phyloP scores from a whole-genome alignment of 164 flowering plant species.

The Malania oleifera region DNA sequence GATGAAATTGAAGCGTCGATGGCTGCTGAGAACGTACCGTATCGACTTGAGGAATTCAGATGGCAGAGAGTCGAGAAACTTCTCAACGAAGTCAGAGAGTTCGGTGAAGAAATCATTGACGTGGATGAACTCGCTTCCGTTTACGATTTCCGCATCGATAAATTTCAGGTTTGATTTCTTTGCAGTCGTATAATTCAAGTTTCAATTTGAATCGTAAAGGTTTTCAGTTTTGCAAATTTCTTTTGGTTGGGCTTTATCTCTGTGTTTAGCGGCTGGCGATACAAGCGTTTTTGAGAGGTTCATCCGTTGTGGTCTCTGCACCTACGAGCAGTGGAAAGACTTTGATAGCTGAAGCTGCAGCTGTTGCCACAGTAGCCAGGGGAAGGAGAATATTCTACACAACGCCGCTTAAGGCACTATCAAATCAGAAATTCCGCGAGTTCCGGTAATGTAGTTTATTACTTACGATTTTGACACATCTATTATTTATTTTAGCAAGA shows the following conservation, averaged over 20 bases:
- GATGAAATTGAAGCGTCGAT: constrained; percentile 27
- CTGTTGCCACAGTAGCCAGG: constrained; percentile 73
- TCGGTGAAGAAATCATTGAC: constrained; percentile 68
- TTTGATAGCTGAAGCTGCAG: constrained; percentile 94
- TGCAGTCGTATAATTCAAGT: neutral
- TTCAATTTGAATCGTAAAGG: neutral
- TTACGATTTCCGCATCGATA: constrained; percentile 80
- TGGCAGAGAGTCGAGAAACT: constrained; percentile 81
- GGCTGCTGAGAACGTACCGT: constrained; percentile 7
- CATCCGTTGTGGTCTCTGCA: constrained; percentile 94
- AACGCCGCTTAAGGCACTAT: constrained; percentile 92
- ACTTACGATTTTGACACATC: no score
- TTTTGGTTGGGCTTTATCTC: neutral
- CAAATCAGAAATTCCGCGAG: constrained; percentile 92
- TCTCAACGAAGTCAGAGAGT: constrained; percentile 50
- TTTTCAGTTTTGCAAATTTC: neutral
- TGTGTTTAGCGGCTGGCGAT: constrained; percentile 65
- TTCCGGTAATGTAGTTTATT: constrained; percentile 82
- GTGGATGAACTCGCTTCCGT: constrained; percentile 67
- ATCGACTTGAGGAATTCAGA: constrained; percentile 38
- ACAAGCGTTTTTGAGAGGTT: constrained; percentile 79
- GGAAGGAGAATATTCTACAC: constrained; percentile 83
- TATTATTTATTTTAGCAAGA: no score
- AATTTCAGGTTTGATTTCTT: constrained; percentile 60
- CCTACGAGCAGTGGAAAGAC: constrained; percentile 98